Evolutionary conservation across 2,329 filamentous ascomycete genomes (phyloP).

Genomic region (Dactylonectria macrodidyma): DNA sequence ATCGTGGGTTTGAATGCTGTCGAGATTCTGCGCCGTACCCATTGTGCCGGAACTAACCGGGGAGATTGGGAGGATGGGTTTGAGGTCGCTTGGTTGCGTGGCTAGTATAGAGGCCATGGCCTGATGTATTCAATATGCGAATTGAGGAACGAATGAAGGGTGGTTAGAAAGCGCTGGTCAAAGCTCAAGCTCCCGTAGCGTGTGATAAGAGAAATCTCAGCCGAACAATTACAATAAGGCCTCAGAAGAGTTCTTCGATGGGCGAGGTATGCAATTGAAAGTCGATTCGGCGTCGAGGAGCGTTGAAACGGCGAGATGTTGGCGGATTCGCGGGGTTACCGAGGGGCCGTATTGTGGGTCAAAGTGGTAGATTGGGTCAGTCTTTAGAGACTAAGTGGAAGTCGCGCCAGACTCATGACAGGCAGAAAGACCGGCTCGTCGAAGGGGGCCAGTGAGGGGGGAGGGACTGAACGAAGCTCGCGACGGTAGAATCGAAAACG

Average conservation of each 20-base stretch:
- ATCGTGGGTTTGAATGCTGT: slow-evolving; percentile 51
- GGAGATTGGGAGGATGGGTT: slow-evolving; percentile 56
- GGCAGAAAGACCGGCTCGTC: slow-evolving; percentile 26
- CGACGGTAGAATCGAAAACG: slow-evolving; percentile 27
- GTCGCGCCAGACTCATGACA: slow-evolving; percentile 43
- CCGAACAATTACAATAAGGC: not conserved
- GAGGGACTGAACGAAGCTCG: slow-evolving; percentile 22
- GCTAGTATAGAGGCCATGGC: slow-evolving; percentile 49
- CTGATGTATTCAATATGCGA: slow-evolving; percentile 29
- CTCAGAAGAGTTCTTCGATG: slow-evolving; percentile 6
- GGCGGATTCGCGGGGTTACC: slow-evolving; percentile 43
- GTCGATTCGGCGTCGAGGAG: slow-evolving; percentile 34
- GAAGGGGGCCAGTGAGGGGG: slow-evolving; percentile 16
- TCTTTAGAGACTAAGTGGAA: slow-evolving; percentile 40
- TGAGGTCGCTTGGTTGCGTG: slow-evolving; percentile 46
- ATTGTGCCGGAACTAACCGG: slow-evolving; percentile 58
- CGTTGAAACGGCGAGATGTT: slow-evolving; percentile 29
- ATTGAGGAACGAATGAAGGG: slow-evolving; percentile 12
- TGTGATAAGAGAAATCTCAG: not conserved
- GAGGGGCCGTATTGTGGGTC: slow-evolving; percentile 42
- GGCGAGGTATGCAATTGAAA: slow-evolving; percentile 30
- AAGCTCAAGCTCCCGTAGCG: not conserved
- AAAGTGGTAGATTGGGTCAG: slow-evolving; percentile 38
- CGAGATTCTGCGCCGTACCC: slow-evolving; percentile 59
- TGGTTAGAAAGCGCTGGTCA: slow-evolving; percentile 13